phyloP scores from a whole-genome alignment of 345 rosid genomes.

The Citrus hindsii region DNA sequence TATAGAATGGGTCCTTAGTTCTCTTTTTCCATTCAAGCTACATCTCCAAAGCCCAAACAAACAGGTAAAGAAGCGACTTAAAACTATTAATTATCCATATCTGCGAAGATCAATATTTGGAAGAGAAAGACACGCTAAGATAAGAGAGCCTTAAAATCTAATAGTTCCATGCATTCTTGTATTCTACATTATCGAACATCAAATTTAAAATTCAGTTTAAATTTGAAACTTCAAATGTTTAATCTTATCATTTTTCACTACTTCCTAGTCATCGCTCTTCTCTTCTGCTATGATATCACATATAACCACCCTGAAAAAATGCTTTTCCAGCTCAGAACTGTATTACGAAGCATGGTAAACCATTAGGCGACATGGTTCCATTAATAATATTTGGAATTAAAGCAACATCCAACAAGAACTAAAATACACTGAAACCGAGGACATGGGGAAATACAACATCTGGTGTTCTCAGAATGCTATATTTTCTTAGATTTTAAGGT shows the following conservation, averaged over 20 bases:
- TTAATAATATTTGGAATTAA: background rate
- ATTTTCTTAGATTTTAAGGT: background rate
- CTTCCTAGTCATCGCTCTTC: background rate
- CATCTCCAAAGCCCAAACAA: too few species aligned
- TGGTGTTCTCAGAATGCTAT: background rate
- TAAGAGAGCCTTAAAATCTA: too few species aligned
- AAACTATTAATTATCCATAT: too few species aligned
- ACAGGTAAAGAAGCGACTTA: too few species aligned
- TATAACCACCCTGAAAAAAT: background rate
- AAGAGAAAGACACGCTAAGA: too few species aligned
- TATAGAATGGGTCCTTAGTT: too few species aligned
- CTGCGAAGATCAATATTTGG: too few species aligned
- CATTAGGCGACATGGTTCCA: background rate
- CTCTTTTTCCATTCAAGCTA: too few species aligned
- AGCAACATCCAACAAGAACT: background rate
- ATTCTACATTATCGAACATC: background rate
- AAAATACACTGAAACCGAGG: background rate
- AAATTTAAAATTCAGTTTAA: background rate
- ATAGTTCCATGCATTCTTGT: too few species aligned
- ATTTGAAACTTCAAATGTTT: background rate
- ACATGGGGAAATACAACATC: background rate
- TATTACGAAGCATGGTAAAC: background rate
- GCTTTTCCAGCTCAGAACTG: background rate
- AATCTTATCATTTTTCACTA: background rate
- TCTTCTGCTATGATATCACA: background rate